phyloP scores from a whole-genome alignment of 306 rosid species.

The Begonia peltatifolia region DNA sequence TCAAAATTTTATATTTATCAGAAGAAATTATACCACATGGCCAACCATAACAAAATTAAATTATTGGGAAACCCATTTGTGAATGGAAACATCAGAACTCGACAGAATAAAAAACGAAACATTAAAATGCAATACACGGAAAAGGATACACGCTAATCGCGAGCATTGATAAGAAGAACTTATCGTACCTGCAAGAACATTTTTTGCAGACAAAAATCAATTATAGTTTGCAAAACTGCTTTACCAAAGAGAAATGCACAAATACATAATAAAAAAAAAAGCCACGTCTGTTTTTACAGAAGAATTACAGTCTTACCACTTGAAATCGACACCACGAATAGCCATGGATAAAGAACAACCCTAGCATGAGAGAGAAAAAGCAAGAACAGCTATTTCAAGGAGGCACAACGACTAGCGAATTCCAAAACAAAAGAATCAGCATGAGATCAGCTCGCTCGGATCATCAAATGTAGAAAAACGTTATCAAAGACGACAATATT shows the following conservation, averaged over 20 bases:
- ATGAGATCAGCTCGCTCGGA: neutral
- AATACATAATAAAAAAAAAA: neutral
- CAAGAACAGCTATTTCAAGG: conserved; percentile 10
- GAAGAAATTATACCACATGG: too few species aligned
- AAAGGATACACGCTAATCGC: conserved; percentile 53
- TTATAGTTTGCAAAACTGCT: neutral
- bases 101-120: neutral
- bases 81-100: neutral
- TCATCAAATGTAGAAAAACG: neutral
- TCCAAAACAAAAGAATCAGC: neutral
- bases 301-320: conserved; percentile 35
- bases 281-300: neutral
- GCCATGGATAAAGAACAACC: conserved; percentile 47
- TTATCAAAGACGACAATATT: neutral
- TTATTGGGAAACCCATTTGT: neutral
- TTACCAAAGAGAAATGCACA: too few species aligned
- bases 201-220: neutral
- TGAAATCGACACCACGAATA: conserved; percentile 87
- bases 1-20: too few species aligned
- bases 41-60: neutral
- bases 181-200: conserved; percentile 34
- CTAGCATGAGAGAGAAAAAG: conserved; percentile 15
- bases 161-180: conserved; percentile 93
- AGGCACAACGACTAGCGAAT: conserved; percentile 12
- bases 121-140: neutral